Conservation (phyloP, 352 stramenopile species). For the Achlya hypogyna region DNA sequence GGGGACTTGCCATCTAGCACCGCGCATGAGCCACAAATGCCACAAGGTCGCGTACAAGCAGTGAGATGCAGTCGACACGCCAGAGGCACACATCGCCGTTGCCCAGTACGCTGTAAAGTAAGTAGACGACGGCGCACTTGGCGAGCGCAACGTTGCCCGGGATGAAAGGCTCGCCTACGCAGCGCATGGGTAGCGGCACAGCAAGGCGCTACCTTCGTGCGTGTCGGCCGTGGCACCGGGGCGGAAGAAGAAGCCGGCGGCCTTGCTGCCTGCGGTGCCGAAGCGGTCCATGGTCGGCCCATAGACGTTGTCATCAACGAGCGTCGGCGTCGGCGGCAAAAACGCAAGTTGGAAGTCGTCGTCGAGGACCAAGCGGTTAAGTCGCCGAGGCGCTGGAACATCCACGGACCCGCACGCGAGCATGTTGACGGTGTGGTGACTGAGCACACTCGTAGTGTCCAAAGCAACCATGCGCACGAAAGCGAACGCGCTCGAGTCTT, state of each 20-base stretch:
- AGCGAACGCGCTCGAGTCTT: constrained; percentile 49
- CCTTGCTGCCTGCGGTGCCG: neutral
- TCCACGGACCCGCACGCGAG: neutral
- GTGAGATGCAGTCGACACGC: constrained; percentile 51
- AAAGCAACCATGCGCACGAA: constrained; percentile 2
- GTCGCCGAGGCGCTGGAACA: neutral
- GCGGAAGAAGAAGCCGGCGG: constrained; percentile 7
- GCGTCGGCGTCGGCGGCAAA: neutral
- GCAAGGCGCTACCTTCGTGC: constrained; percentile 1
- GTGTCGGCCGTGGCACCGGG: constrained; percentile 13
- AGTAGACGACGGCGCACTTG: constrained; percentile 22
- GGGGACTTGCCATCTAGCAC: constrained; percentile 10
- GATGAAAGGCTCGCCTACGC: constrained; percentile 17
- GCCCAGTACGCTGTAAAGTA: constrained; percentile 50
- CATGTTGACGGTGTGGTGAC: neutral
- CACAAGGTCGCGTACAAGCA: constrained; percentile 39
- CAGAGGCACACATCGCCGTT: constrained; percentile 71
- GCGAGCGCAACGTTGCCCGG: constrained; percentile 11
- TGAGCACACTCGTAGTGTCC: neutral
- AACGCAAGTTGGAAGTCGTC: neutral
- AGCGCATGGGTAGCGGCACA: neutral
- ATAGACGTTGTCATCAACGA: neutral
- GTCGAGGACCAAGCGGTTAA: neutral
- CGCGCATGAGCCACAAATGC: neutral
- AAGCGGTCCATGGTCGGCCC: constrained; percentile 6